phyloP scores from a whole-genome alignment of 208 protist species.

The Trypanosoma cruzi region DNA sequence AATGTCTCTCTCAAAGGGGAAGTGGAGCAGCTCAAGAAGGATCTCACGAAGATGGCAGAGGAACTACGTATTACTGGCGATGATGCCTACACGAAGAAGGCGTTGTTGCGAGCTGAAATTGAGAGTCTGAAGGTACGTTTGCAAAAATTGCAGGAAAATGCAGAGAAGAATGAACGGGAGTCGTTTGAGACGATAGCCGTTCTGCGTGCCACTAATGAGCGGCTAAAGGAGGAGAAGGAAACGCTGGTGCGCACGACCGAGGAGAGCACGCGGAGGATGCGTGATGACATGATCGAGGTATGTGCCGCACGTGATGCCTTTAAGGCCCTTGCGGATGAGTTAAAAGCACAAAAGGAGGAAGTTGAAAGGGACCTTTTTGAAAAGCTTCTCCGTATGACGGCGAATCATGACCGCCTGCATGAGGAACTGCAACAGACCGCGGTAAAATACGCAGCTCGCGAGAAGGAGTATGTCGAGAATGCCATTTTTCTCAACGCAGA shows the following conservation, averaged over 20 bases:
- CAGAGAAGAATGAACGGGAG: slow-evolving; percentile 78
- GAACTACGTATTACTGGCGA: slow-evolving; percentile 53
- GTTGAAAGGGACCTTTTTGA: slow-evolving; percentile 66
- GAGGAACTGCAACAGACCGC: slow-evolving; percentile 60
- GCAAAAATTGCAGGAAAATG: slow-evolving; percentile 72
- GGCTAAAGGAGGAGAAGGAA: slow-evolving; percentile 40
- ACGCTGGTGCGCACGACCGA: slow-evolving; percentile 31
- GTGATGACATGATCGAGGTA: slow-evolving; percentile 27
- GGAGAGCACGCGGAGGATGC: slow-evolving; percentile 28
- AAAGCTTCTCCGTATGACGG: slow-evolving; percentile 80
- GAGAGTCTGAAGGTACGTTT: slow-evolving; percentile 78
- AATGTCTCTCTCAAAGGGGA: slow-evolving; percentile 74
- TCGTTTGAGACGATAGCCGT: slow-evolving; percentile 72
- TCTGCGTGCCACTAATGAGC: slow-evolving; percentile 57
- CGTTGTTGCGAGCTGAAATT: slow-evolving; percentile 67
- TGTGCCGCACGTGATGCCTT: slow-evolving; percentile 31
- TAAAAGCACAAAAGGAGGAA: slow-evolving; percentile 35
- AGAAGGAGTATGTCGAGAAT: slow-evolving; percentile 77
- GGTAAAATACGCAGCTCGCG: slow-evolving; percentile 42
- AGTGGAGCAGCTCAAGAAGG: slow-evolving; percentile 72
- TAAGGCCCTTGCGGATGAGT: slow-evolving; percentile 33
- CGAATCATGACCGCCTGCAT: slow-evolving; percentile 53
- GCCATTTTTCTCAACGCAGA: slow-evolving; percentile 80
- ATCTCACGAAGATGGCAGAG: slow-evolving; percentile 44
- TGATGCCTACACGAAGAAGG: slow-evolving; percentile 69